phyloP scores from a whole-genome alignment of 2,329 filamentous ascomycete species.

The Botrytis elliptica region DNA sequence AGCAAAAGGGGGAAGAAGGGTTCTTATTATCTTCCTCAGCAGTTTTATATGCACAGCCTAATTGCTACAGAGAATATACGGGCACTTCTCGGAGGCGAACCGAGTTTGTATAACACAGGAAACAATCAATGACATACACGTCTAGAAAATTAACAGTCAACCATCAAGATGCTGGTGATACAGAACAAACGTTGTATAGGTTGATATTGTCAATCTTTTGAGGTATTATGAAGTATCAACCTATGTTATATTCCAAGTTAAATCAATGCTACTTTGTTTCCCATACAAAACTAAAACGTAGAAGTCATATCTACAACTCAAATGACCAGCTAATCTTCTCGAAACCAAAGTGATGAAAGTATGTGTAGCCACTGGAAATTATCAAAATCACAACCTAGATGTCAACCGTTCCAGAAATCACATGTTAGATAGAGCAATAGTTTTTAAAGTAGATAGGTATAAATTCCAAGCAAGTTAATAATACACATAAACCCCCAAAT shows the following conservation, averaged over 20 bases:
- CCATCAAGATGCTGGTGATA: background rate
- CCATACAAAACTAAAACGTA: too few species aligned
- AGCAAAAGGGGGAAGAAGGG: background rate
- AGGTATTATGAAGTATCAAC: background rate
- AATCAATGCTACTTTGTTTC: background rate
- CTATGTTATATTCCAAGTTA: background rate
- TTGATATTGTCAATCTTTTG: fast-evolving
- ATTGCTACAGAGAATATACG: background rate
- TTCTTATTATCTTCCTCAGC: too few species aligned
- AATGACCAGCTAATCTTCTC: background rate
- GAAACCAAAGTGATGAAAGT: background rate
- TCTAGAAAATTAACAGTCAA: background rate
- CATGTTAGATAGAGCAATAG: too few species aligned
- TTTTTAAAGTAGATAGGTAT: background rate
- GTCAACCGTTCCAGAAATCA: background rate
- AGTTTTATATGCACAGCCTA: background rate
- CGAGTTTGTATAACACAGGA: background rate
- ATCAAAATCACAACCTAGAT: background rate
- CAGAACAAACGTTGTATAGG: background rate
- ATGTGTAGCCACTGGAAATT: fast-evolving
- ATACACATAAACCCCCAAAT: background rate
- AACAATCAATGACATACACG: background rate
- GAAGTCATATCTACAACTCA: background rate
- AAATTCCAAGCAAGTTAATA: background rate
- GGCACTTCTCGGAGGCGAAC: fast-evolving